Conservation (phyloP, 2,329 filamentous ascomycete genomes). For the Neofusicoccum umdonicola region DNA sequence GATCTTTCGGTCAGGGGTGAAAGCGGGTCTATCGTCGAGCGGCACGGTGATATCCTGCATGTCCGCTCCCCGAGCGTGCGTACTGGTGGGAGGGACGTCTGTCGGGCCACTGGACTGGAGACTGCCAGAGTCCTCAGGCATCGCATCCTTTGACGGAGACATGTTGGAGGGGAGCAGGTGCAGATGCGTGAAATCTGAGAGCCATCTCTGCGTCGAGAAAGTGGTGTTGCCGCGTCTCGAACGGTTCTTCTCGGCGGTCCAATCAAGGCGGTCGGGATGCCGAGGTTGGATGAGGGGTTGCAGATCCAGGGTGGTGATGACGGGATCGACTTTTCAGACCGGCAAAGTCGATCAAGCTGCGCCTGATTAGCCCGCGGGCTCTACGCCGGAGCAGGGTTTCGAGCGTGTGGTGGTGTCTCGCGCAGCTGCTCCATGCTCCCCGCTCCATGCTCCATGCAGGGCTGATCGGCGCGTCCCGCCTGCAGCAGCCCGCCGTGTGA, state of each 20-base stretch:
- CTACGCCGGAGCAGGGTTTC: neutral
- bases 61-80: neutral
- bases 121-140: neutral
- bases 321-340: neutral
- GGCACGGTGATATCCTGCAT: neutral
- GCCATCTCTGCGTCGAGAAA: neutral
- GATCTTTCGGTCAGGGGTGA: constrained; percentile 3
- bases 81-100: neutral
- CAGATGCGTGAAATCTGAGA: neutral
- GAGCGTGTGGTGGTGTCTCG: neutral
- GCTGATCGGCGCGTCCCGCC: neutral
- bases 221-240: neutral
- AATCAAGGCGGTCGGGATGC: neutral
- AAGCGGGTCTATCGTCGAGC: neutral
- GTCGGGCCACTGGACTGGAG: neutral
- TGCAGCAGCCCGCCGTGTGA: neutral
- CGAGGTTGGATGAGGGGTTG: neutral
- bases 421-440: neutral
- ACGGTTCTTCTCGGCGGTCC: neutral
- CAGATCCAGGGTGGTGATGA: neutral
- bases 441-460: neutral
- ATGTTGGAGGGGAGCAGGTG: neutral
- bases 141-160: neutral
- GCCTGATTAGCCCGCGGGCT: neutral
- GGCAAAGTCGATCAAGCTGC: neutral